These are phyloP conservation scores for Aspergillus sojae DNA, from an alignment of 2,329 filamentous ascomycete species.

Conservation along the genomic window DNA sequence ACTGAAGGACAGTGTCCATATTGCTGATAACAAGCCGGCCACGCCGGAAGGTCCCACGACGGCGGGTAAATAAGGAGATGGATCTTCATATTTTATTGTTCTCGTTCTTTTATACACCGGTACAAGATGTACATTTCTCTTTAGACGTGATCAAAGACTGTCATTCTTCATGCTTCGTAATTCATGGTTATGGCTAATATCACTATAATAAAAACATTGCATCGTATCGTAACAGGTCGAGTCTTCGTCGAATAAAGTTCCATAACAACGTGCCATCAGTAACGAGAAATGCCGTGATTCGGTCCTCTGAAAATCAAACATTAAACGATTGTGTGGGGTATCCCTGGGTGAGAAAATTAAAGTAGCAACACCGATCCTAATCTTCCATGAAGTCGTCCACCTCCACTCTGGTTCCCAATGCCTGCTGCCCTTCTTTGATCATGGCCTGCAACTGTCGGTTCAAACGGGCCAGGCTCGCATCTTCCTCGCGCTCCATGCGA, in stretches of 20 bases:
- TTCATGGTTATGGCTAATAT: slow-evolving; percentile 4
- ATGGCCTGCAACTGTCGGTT: slow-evolving; percentile 79
- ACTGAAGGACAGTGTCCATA: background rate
- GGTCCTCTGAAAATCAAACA: background rate
- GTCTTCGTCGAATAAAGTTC: background rate
- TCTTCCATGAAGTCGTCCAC: slow-evolving; percentile 55
- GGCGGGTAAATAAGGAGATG: background rate
- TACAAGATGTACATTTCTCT: background rate
- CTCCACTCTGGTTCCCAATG: slow-evolving; percentile 74
- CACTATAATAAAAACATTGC: slow-evolving; percentile 4
- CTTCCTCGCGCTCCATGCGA: slow-evolving; percentile 74
- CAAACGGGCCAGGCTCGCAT: slow-evolving; percentile 76
- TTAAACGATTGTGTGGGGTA: slow-evolving; percentile 5
- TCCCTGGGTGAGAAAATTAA: background rate
- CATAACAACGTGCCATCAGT: background rate
- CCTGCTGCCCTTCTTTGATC: slow-evolving; percentile 86
- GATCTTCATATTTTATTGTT: too few species aligned
- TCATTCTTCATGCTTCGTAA: slow-evolving; percentile 3
- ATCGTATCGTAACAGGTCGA: slow-evolving; percentile 5
- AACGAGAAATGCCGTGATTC: background rate
- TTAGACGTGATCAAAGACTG: background rate
- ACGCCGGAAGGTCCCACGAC: background rate
- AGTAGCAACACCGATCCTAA: slow-evolving; percentile 15
- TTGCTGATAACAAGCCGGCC: background rate
- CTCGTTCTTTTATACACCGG: too few species aligned